phyloP scores from a whole-genome alignment of 441 rosid genomes.

The Manihot esculenta region DNA sequence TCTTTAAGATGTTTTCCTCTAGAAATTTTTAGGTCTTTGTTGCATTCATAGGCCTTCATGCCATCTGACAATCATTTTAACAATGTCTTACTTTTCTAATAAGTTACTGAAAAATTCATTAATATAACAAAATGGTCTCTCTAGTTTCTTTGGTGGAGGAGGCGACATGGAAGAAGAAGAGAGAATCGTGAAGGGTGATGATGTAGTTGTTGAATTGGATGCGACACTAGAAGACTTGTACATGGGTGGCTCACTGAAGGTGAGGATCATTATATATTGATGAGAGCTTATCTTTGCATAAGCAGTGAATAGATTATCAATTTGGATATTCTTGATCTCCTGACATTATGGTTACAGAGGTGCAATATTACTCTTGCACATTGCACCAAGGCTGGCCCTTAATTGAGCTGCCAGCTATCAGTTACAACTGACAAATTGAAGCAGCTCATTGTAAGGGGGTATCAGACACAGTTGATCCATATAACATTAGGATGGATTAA shows the following conservation, averaged over 20 bases:
- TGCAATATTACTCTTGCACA: not conserved
- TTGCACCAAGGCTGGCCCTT: not conserved
- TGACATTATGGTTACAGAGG: not conserved
- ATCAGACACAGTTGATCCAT: not conserved
- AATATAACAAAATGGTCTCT: slow-evolving; percentile 12
- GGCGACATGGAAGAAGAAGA: slow-evolving; percentile 88
- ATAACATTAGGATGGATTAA: not conserved
- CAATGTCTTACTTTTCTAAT: not conserved
- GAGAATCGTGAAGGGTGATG: slow-evolving; percentile 81
- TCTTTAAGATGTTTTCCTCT: not conserved
- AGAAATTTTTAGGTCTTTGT: not conserved
- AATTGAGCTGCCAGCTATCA: not conserved
- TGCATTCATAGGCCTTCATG: not conserved
- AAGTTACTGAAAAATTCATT: not conserved
- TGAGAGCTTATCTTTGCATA: not conserved
- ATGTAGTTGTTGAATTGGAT: slow-evolving; percentile 86
- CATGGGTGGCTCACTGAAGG: slow-evolving; percentile 95
- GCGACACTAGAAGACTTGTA: slow-evolving; percentile 90
- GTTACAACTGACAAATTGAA: not conserved
- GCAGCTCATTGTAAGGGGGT: not conserved
- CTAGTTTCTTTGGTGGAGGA: slow-evolving; percentile 87
- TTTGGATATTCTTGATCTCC: not conserved
- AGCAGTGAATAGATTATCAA: not conserved
- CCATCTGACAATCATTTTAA: not conserved
- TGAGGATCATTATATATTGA: slow-evolving; percentile 26